Percentiles rank a stretch among this genome's conserved stretches.
Conservation (phyloP, 2,329 filamentous ascomycete species). For the Pseudogymnoascus sp. region DNA sequence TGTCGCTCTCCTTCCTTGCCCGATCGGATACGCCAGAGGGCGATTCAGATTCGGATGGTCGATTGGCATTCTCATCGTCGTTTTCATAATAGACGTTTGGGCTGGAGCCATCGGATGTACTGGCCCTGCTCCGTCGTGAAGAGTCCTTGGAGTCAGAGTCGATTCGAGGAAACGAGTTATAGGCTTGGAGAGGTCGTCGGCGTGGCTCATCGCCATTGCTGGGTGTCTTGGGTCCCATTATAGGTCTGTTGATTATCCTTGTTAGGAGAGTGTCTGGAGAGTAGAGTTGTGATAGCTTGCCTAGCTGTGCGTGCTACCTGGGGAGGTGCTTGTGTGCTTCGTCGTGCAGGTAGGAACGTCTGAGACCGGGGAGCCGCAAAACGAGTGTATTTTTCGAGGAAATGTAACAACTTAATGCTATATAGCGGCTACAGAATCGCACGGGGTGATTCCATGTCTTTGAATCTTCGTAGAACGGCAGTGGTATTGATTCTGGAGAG, state of each 20-base stretch:
- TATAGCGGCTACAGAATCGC: neutral
- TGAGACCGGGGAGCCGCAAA: neutral
- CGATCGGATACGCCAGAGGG: conserved; percentile 19
- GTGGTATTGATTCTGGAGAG: neutral
- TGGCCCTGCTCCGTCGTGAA: conserved; percentile 23
- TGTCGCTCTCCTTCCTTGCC: conserved; percentile 24
- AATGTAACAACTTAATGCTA: neutral
- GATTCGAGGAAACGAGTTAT: conserved; percentile 33
- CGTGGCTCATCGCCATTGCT: conserved; percentile 15
- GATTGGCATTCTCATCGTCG: neutral
- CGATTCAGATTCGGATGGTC: neutral
- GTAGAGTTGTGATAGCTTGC: neutral
- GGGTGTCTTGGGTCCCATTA: neutral
- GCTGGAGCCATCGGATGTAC: conserved; percentile 20
- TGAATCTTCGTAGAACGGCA: neutral
- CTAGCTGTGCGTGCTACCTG: neutral
- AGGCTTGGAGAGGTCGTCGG: conserved; percentile 30
- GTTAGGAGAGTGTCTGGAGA: neutral
- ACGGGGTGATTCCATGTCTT: neutral
- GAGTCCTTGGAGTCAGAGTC: conserved; percentile 23
- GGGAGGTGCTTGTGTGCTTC: neutral
- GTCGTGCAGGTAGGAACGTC: neutral
- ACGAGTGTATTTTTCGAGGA: neutral
- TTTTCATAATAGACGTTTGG: neutral
- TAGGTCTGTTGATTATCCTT: neutral